Evolutionary conservation across 106 monocot species (phyloP).

Genomic region (Dendrobium catenatum): DNA sequence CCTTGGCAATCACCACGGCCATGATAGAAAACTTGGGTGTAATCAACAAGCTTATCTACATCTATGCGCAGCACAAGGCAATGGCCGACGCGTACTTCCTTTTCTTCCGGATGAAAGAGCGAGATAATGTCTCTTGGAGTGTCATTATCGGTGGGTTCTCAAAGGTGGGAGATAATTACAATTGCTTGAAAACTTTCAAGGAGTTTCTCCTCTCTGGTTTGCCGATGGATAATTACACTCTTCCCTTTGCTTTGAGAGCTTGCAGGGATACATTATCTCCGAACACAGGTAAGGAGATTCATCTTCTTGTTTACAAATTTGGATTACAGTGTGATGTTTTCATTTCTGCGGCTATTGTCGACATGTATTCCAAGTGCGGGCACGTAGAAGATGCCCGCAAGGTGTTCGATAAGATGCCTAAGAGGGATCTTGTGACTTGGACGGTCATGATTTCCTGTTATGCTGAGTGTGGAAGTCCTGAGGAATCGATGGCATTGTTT

Average conservation of each 20-base stretch:
- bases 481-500: slow-evolving; percentile 38
- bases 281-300: slow-evolving; percentile 25
- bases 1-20: slow-evolving; percentile 20
- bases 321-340: slow-evolving; percentile 33
- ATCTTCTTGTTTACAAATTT: slow-evolving; percentile 29
- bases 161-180: slow-evolving; percentile 33
- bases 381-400: slow-evolving; percentile 35
- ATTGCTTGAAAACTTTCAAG: slow-evolving; percentile 26
- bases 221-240: slow-evolving; percentile 35
- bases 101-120: slow-evolving; percentile 27
- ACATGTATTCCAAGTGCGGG: slow-evolving; percentile 42
- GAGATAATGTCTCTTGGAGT: slow-evolving; percentile 52
- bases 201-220: slow-evolving; percentile 37
- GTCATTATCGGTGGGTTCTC: slow-evolving; percentile 38
- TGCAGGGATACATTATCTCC: slow-evolving; percentile 26
- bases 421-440: slow-evolving; percentile 42
- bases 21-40: slow-evolving; percentile 30
- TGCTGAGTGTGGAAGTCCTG: slow-evolving; percentile 33
- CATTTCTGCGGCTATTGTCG: slow-evolving; percentile 37
- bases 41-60: slow-evolving; percentile 45
- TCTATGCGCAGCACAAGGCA: slow-evolving; percentile 24
- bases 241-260: slow-evolving; percentile 44
- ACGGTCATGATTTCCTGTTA: slow-evolving; percentile 48
- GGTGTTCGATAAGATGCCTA: slow-evolving; percentile 46
- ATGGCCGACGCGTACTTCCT: slow-evolving; percentile 21